Percentiles rank a stretch among this genome's conserved stretches.
Conservation (phyloP, 78 protist genomes). For the Guillardia theta region DNA sequence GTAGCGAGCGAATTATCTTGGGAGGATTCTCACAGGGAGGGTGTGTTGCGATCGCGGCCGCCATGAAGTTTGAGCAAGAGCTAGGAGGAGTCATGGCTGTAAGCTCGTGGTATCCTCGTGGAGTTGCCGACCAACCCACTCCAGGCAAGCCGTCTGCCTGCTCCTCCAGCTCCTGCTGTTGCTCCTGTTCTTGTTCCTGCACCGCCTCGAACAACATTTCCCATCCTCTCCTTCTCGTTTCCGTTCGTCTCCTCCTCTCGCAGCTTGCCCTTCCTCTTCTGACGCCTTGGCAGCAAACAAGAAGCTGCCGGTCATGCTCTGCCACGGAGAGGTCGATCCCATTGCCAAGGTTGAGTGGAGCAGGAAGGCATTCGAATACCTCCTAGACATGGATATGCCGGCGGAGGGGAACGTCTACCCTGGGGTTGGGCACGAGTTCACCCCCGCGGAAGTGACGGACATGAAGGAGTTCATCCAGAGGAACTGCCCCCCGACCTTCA, state of each 20-base stretch:
- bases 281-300: not conserved
- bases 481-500: not conserved
- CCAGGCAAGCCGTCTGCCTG: not conserved
- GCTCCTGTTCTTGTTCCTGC: not conserved
- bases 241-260: not conserved
- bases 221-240: not conserved
- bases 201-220: not conserved
- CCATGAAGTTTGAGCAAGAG: not conserved
- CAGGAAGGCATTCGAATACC: not conserved
- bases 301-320: not conserved
- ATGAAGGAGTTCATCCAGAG: not conserved
- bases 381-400: not conserved
- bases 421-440: slow-evolving; percentile 12
- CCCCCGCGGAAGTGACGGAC: not conserved
- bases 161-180: not conserved
- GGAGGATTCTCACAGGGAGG: slow-evolving; percentile 74
- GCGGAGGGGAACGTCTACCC: not conserved
- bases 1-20: slow-evolving; percentile 45
- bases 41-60: slow-evolving; percentile 43
- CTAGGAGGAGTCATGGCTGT: not conserved
- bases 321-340: not conserved
- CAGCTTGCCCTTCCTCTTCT: not conserved
- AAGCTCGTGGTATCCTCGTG: not conserved
- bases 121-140: not conserved
- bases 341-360: slow-evolving; percentile 25